These are phyloP conservation scores for Aspergillus hiratsukae DNA, from an alignment of 2,329 filamentous ascomycete genomes.

Conservation along the genomic window DNA sequence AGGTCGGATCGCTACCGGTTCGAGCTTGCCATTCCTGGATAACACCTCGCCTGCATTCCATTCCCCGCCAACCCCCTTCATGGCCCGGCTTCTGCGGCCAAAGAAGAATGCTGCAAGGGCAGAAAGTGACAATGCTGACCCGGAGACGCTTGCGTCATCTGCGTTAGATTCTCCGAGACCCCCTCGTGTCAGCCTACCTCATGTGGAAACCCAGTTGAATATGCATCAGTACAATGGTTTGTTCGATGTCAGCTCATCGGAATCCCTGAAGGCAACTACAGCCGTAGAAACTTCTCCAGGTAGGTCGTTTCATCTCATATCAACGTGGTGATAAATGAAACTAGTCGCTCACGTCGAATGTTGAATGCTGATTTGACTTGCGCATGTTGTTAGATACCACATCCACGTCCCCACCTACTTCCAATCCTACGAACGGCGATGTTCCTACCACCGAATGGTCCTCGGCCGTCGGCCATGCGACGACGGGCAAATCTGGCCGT, in stretches of 20 bases:
- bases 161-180: slow-evolving; percentile 21
- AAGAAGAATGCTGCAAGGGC: slow-evolving; percentile 21
- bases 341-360: not conserved
- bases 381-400: not conserved
- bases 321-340: not conserved
- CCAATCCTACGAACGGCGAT: slow-evolving; percentile 29
- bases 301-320: slow-evolving; percentile 11
- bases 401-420: slow-evolving; percentile 14
- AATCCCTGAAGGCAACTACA: slow-evolving; percentile 20
- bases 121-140: slow-evolving; percentile 24
- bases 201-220: slow-evolving; percentile 40
- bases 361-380: slow-evolving; percentile 6
- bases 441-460: slow-evolving; percentile 41
- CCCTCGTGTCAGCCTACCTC: slow-evolving; percentile 35
- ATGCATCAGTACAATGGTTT: slow-evolving; percentile 41
- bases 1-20: not conserved
- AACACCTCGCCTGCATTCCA: slow-evolving; percentile 10
- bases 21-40: slow-evolving; percentile 3
- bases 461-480: slow-evolving; percentile 47
- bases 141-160: slow-evolving; percentile 16
- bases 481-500: slow-evolving; percentile 47
- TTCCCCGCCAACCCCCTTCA: slow-evolving; percentile 13
- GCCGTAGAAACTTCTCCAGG: slow-evolving; percentile 20
- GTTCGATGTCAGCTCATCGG: slow-evolving; percentile 27
- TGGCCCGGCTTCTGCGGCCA: slow-evolving; percentile 28